A percentile compares a stretch with the other conserved stretches of the same genome.
Conservation (phyloP, 257 asterid species). For the Voacanga thouarsii region DNA sequence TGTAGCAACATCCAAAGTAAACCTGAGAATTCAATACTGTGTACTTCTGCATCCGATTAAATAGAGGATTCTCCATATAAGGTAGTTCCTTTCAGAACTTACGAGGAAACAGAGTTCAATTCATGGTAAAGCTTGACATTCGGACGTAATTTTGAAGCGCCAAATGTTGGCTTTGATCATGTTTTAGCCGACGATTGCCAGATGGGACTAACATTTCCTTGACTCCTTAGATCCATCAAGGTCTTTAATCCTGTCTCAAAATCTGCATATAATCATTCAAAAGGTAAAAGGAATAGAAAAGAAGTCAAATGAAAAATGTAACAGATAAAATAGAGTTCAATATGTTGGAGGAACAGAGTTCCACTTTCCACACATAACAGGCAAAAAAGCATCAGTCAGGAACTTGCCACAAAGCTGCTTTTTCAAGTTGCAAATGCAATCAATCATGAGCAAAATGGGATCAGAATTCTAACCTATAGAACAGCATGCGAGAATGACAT, state of each 20-base stretch:
- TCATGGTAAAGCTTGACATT: neutral
- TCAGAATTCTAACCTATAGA: constrained; percentile 14
- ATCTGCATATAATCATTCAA: neutral
- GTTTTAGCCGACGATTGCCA: neutral
- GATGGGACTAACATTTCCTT: neutral
- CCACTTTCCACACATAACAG: neutral
- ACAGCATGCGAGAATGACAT: neutral
- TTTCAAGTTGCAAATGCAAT: neutral
- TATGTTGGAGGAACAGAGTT: neutral
- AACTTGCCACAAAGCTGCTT: neutral
- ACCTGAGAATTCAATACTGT: neutral
- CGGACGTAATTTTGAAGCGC: neutral
- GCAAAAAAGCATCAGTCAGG: neutral
- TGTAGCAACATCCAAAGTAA: neutral
- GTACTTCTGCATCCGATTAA: neutral
- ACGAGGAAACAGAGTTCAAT: too few relatives aligned
- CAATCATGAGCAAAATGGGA: neutral
- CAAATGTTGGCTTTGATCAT: neutral
- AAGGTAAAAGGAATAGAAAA: neutral
- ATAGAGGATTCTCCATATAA: neutral
- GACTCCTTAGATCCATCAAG: neutral
- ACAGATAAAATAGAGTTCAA: neutral
- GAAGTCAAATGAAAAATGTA: neutral
- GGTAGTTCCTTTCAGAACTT: neutral
- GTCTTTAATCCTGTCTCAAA: neutral